These are phyloP conservation scores for Podospora comata DNA, from an alignment of 495 filamentous ascomycete species.

Conservation along the genomic window DNA sequence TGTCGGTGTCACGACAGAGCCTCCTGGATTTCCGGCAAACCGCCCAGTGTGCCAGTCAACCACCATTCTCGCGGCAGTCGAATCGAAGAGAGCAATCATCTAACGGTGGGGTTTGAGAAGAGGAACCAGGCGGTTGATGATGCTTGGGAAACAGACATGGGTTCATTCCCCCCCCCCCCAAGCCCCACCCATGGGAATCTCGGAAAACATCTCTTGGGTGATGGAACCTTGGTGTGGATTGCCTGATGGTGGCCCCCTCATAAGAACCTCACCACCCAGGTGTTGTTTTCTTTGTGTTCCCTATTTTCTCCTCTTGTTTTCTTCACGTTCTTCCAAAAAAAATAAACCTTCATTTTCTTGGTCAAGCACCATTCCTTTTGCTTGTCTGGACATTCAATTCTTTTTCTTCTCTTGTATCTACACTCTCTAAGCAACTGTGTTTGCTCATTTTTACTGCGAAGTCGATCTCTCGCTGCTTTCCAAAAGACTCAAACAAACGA, in stretches of 20 bases:
- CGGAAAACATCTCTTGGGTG: slow-evolving; percentile 8
- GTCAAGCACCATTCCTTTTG: slow-evolving; percentile 38
- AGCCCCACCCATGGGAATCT: background rate
- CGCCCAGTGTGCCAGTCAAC: background rate
- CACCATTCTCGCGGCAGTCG: background rate
- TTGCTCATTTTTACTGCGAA: slow-evolving; percentile 37
- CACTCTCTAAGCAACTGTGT: slow-evolving; percentile 45
- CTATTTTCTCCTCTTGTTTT: slow-evolving; percentile 21
- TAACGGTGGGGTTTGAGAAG: slow-evolving; percentile 5
- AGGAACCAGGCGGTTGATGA: background rate
- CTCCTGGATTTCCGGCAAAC: slow-evolving; percentile 25
- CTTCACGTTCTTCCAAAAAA: slow-evolving; percentile 25
- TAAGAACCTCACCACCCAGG: slow-evolving; percentile 10
- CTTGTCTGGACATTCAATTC: slow-evolving; percentile 32
- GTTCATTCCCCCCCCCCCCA: background rate
- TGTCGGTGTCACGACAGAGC: slow-evolving; percentile 18
- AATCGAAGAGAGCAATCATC: slow-evolving; percentile 6
- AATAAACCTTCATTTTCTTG: slow-evolving; percentile 26
- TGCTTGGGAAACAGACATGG: background rate
- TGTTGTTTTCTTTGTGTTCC: slow-evolving; percentile 16
- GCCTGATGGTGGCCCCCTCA: slow-evolving; percentile 3
- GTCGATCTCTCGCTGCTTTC: slow-evolving; percentile 51
- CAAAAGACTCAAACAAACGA: slow-evolving; percentile 23
- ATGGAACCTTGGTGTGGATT: slow-evolving; percentile 3
- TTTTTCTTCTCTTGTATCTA: slow-evolving; percentile 32